Base-by-base conservation (phyloP, 148 eudicot species). In the Amaranthus cruentus region DNA sequence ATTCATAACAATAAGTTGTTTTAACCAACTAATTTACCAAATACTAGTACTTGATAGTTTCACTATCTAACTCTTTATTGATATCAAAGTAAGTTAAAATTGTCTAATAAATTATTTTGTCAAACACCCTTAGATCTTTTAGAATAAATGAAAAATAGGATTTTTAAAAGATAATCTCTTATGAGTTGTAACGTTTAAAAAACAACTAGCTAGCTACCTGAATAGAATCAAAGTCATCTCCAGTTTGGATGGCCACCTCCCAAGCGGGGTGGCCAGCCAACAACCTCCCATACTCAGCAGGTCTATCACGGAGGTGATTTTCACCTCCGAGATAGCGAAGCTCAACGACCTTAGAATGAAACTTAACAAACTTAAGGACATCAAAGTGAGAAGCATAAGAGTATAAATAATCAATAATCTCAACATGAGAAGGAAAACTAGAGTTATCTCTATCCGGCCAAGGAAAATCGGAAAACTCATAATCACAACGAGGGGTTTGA, bases 401-500 rank as follows among this genome's bases (percentile, higher is more conserved):
- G 66, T 88, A 71, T 77, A 94, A 76, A 60, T 95, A 95, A 11
- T 91, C 93, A 56, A 88, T 48, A 1, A 95, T 85, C 79, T 95
- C 93, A 18, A 12, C 60, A 75, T 83, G 62, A 64, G 91, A 71
- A 55, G 98, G 98, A 67, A 89, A 95, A 48, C 70, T 76, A 3
- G 81, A 9, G 76, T 90, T 85, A 49, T 91, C 97, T 70, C 98
- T 86, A 48, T 86, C 74, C 2, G 90, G 77, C 97, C 98, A 95
- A 3, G 98, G 93, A 59, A 80, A 95, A 62, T 95, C 98, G 0
- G 98, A 95, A 73, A 95, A 95, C 74, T 95, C 98, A 18, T 83
- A 95, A 72, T 95, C 96, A 14, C 96, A 88, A 18, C 94, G 96
- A 15, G 96, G 98, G 66, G 93, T 95, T 75, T 95, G 98, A 13